These are phyloP conservation scores for Suhomyces sp. DNA, from an alignment of 805 yeast genomes.

Conservation along the genomic window DNA sequence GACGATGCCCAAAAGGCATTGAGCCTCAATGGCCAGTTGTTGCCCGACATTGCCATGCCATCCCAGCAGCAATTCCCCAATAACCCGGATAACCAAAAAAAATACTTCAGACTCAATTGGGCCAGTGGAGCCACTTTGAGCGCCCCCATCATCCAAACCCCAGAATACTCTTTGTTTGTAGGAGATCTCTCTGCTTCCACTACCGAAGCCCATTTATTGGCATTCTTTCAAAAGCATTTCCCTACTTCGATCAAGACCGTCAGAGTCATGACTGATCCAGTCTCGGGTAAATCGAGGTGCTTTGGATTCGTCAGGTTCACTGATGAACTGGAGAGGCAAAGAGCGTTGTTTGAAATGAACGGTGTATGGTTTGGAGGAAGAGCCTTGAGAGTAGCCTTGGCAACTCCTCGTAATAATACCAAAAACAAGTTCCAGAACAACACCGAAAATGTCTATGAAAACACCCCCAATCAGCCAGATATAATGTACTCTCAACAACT, in stretches of 20 bases:
- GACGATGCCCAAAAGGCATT: slow-evolving; percentile 70
- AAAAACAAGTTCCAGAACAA: slow-evolving; percentile 1
- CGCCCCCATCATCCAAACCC: slow-evolving; percentile 68
- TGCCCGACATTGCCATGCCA: slow-evolving; percentile 56
- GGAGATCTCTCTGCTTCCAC: slow-evolving; percentile 78
- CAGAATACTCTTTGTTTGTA: slow-evolving; percentile 76
- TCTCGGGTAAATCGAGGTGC: slow-evolving; percentile 72
- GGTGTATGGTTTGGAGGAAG: slow-evolving; percentile 80
- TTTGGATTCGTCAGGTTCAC: slow-evolving; percentile 80
- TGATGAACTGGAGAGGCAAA: slow-evolving; percentile 62
- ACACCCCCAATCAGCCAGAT: slow-evolving; percentile 11
- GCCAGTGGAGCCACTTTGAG: slow-evolving; percentile 77
- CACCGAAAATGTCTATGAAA: not conserved
- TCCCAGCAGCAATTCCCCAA: slow-evolving; percentile 38
- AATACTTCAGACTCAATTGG: slow-evolving; percentile 76
- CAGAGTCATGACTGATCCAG: slow-evolving; percentile 82
- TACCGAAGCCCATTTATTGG: slow-evolving; percentile 74
- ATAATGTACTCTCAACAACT: slow-evolving; percentile 9
- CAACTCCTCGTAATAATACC: slow-evolving; percentile 57
- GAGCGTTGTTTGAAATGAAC: slow-evolving; percentile 71
- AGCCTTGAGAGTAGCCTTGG: slow-evolving; percentile 71
- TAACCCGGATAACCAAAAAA: slow-evolving; percentile 49
- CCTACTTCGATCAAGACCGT: slow-evolving; percentile 69
- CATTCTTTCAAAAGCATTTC: slow-evolving; percentile 66
- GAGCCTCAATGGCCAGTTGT: slow-evolving; percentile 58